Evolutionary conservation across 805 yeast genomes (phyloP).

Genomic region (Blastobotrys americana): DNA sequence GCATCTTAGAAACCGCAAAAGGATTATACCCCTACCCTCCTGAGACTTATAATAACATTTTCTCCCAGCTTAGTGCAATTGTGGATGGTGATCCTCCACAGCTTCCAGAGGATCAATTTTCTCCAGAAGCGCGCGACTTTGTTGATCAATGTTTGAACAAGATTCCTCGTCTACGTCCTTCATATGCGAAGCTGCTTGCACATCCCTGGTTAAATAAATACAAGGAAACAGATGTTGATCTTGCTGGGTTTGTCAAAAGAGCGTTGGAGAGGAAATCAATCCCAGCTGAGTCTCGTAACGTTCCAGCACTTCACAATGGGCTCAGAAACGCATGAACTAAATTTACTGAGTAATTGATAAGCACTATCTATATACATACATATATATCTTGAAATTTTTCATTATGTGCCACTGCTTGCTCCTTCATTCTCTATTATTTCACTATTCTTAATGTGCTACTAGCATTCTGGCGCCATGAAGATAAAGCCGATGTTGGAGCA

Average conservation of each 20-base stretch:
- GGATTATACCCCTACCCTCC: constrained; percentile 97
- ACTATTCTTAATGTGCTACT: too few relatives aligned
- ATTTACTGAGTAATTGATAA: too few relatives aligned
- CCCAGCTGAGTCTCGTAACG: neutral
- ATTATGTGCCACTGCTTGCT: too few relatives aligned
- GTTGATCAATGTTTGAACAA: constrained; percentile 66
- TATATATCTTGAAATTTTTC: too few relatives aligned
- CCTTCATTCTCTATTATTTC: too few relatives aligned
- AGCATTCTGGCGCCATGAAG: too few relatives aligned
- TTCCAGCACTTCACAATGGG: constrained; percentile 12
- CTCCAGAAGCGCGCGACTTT: constrained; percentile 74
- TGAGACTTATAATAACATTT: constrained; percentile 82
- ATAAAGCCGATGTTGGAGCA: too few relatives aligned
- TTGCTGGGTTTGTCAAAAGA: constrained; percentile 33
- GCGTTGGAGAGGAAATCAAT: constrained; percentile 7
- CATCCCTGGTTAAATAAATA: constrained; percentile 77
- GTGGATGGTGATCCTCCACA: constrained; percentile 94
- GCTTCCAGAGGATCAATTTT: constrained; percentile 54
- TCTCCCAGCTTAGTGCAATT: constrained; percentile 89
- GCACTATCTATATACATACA: too few relatives aligned
- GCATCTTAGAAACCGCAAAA: constrained; percentile 83
- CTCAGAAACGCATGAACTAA: too few relatives aligned
- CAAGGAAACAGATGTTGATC: constrained; percentile 36
- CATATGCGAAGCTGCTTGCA: constrained; percentile 61
- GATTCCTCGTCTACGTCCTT: constrained; percentile 73